Evolutionary conservation across 192 early-diverging fungal species (phyloP), one percentile per base, ranked within the genome.

Genomic region (Podila horticola): DNA sequence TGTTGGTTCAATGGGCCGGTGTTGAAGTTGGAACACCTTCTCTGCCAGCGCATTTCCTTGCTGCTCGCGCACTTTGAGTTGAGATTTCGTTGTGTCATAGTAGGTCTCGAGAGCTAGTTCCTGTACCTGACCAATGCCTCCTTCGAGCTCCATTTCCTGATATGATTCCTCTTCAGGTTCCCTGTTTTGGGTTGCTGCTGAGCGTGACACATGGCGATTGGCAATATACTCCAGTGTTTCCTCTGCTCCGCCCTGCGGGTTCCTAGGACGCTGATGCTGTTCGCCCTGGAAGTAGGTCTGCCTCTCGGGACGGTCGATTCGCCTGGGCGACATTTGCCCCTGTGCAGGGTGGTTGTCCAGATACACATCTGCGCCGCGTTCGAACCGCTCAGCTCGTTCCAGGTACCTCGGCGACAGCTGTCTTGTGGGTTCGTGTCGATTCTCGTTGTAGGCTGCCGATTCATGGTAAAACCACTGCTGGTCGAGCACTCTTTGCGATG

Each of bases 71-170:
- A 61, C 34, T 57, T 69, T 81, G 29, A 81, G 31, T n/a, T 81
- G 77, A 0, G 77, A 81, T 33, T 73, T 81, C 12, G 77, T 81
- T 5, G 77, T 81, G 50, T 81, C 77, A 13, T 52, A 73, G 38
- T 81, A 81, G 5, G 77, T 81, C 62, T 81, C 77, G 24, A 73
- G 33, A 19, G 71, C 66, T 5, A 81, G 26, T 33, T 73, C 77
- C 55, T 81, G 65, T 31, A 79, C 26, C 2, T 30, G 31, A 19
- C 24, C 41, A 2, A 64, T 59, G 1, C 65, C 26, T 12, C 64
- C 70, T 50, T 55, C 66, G 1, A 79, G 15, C 20, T 70, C 15
- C 19, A 79, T 8, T 30, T 71, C 70, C 15, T 59, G 66, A 19
- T 72, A 72, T 5, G 66, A 58, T 8, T 55, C 52, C 2, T 55